Conservation (phyloP, 2,329 filamentous ascomycete species). For the Scytalidium lignicola region DNA sequence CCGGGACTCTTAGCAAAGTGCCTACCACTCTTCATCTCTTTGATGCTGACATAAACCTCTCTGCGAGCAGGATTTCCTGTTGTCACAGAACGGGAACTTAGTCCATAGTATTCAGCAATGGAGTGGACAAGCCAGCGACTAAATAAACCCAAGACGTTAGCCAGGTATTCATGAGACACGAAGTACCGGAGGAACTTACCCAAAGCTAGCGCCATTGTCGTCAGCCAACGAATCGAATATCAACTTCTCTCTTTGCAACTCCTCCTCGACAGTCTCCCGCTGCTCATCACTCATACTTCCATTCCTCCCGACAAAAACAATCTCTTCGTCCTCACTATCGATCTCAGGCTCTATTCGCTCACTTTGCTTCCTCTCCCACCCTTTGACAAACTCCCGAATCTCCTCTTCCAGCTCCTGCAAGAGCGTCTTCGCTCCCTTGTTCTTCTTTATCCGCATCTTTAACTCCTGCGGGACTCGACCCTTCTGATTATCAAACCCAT, state of each 20-base stretch:
- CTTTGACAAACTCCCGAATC: conserved; percentile 67
- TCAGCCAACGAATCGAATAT: conserved; percentile 76
- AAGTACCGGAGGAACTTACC: conserved; percentile 49
- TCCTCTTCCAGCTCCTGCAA: conserved; percentile 82
- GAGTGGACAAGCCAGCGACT: conserved; percentile 91
- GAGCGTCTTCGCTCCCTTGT: conserved; percentile 70
- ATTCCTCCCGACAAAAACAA: conserved; percentile 77
- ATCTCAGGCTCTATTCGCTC: conserved; percentile 38
- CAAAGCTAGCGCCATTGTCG: conserved; percentile 74
- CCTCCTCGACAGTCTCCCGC: conserved; percentile 47
- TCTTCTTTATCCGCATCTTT: conserved; percentile 73
- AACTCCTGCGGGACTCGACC: conserved; percentile 73
- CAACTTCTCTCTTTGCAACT: conserved; percentile 58
- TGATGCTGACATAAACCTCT: conserved; percentile 78
- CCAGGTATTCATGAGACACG: conserved; percentile 10
- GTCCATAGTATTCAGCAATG: conserved; percentile 82
- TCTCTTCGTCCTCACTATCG: conserved; percentile 70
- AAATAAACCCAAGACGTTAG: conserved; percentile 7
- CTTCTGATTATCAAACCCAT: conserved; percentile 29
- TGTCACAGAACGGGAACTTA: conserved; percentile 76
- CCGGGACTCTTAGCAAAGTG: conserved; percentile 13
- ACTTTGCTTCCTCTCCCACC: conserved; percentile 50
- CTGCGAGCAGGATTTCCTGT: conserved; percentile 65
- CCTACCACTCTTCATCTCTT: conserved; percentile 33
- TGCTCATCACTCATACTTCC: conserved; percentile 50